phyloP scores from a whole-genome alignment of 1,284 basidiomycete species.

The Trichosporon inkin region DNA sequence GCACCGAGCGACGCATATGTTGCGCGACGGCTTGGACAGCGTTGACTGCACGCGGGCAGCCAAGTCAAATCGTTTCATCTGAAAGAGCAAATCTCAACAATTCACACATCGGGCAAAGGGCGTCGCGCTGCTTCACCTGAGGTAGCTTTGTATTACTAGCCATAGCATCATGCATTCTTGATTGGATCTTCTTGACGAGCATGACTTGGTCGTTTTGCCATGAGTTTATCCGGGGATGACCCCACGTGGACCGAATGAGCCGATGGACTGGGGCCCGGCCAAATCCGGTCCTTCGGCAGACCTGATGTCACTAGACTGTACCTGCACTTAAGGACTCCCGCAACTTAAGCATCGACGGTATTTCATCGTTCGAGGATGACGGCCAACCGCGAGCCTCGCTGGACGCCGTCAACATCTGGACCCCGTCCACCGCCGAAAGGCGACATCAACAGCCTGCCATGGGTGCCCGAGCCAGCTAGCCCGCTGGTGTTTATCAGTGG shows the following conservation, averaged over 20 bases:
- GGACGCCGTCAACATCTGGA: neutral
- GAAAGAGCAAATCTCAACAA: neutral
- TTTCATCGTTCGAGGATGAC: neutral
- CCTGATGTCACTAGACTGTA: too few species aligned
- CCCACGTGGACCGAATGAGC: too few species aligned
- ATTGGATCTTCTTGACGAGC: too few species aligned
- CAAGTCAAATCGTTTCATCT: too few species aligned
- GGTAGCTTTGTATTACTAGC: slow-evolving; percentile 7
- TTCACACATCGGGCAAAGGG: neutral
- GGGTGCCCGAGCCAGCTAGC: slow-evolving; percentile 3
- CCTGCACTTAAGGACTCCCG: too few species aligned
- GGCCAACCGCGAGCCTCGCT: neutral
- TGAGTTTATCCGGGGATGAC: too few species aligned
- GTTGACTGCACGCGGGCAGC: too few species aligned
- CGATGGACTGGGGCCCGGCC: too few species aligned
- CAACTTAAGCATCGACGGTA: too few species aligned
- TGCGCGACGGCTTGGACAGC: too few species aligned
- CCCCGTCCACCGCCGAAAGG: slow-evolving; percentile 16
- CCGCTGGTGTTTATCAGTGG: slow-evolving; percentile 15
- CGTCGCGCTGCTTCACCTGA: neutral
- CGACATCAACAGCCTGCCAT: slow-evolving; percentile 15
- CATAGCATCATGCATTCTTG: neutral
- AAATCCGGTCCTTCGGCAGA: too few species aligned
- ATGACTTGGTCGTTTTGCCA: too few species aligned
- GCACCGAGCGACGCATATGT: neutral